Conservation (phyloP, 129 eudicot species). For the Lactuca saligna region DNA sequence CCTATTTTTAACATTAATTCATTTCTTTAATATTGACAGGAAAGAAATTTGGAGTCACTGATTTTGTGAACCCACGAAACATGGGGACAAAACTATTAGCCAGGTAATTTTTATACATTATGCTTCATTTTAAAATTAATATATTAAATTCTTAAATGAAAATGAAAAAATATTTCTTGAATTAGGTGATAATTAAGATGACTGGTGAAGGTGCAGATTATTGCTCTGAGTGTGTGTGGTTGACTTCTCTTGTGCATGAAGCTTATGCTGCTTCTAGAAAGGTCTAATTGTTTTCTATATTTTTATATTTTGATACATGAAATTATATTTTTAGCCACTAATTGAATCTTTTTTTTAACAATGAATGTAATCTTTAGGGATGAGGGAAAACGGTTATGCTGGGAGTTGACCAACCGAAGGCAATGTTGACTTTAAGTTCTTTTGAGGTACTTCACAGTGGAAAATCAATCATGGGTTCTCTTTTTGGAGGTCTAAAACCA, state of each 20-base stretch:
- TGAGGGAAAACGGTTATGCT: conserved; percentile 84
- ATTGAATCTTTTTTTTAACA: not conserved
- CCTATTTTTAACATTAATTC: too few species aligned
- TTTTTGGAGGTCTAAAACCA: conserved; percentile 81
- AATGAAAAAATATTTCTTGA: not conserved
- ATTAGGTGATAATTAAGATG: conserved; percentile 62
- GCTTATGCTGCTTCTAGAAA: conserved; percentile 68
- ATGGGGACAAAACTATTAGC: conserved; percentile 60
- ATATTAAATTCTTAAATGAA: not conserved
- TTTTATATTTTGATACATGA: not conserved
- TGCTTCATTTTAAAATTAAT: not conserved
- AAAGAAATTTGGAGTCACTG: conserved; percentile 72
- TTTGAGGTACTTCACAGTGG: conserved; percentile 52
- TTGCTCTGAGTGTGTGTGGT: conserved; percentile 83
- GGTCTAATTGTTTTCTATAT: conserved; percentile 38
- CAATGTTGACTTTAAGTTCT: conserved; percentile 46
- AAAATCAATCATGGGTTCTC: conserved; percentile 53
- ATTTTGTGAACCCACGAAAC: conserved; percentile 54
- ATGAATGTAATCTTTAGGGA: conserved; percentile 44
- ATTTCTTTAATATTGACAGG: conserved; percentile 29
- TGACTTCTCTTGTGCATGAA: conserved; percentile 59
- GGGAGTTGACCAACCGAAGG: conserved; percentile 62
- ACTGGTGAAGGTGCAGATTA: conserved; percentile 88
- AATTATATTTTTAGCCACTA: not conserved
- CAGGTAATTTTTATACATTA: conserved; percentile 44